Conservation (phyloP, 2,329 filamentous ascomycete genomes). For the Stachybotrys echinatus region DNA sequence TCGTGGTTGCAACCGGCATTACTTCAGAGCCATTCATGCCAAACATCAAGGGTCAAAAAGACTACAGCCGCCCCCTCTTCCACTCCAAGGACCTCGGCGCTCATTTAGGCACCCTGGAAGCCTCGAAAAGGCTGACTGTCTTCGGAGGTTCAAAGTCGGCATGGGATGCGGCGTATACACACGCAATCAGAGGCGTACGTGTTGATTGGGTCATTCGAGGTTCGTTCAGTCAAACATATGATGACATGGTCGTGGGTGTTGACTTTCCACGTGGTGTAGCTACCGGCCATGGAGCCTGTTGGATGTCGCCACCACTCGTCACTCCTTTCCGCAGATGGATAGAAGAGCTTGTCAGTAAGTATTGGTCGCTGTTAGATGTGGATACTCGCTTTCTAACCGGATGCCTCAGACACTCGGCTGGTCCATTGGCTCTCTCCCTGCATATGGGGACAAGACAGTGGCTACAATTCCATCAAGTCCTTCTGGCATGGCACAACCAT, state of each 20-base stretch:
- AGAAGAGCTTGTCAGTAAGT: conserved; percentile 2
- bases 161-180: conserved; percentile 10
- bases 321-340: background rate
- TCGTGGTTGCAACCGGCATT: conserved; percentile 48
- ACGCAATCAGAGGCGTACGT: conserved; percentile 5
- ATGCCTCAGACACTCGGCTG: background rate
- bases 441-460: conserved; percentile 62
- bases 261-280: background rate
- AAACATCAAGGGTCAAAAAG: conserved; percentile 3
- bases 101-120: background rate
- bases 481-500: conserved; percentile 54
- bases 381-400: background rate
- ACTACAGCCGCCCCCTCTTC: background rate
- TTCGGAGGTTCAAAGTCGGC: conserved; percentile 13
- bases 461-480: conserved; percentile 45
- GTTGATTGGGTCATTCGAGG: conserved; percentile 13
- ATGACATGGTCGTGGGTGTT: background rate
- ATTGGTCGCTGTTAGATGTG: background rate
- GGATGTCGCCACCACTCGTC: conserved; percentile 1
- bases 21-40: conserved; percentile 3
- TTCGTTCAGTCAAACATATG: background rate
- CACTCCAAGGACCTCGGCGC: background rate
- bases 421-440: conserved; percentile 66
- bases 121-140: background rate
- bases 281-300: conserved; percentile 1